Base-by-base conservation (phyloP, 2,329 filamentous ascomycete genomes). In the Clonostachys solani region DNA sequence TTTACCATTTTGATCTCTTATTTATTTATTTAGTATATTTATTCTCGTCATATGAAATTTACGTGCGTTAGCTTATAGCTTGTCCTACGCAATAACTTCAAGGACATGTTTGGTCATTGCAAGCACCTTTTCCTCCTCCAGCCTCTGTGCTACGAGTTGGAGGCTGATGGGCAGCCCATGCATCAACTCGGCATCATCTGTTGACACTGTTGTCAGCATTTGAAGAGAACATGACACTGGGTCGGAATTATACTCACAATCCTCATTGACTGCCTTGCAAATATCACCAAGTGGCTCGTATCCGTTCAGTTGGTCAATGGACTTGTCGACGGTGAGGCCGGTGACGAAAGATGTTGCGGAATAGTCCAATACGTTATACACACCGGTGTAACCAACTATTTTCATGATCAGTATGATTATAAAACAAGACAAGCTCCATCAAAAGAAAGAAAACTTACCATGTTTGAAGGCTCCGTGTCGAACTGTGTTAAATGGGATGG, bases 381-480 rank as follows among this genome's bases (percentile, higher is more conserved):
- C 35, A 2, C 43, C 43, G 13, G 43, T 45, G 6, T 45, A 45
- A 10, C 43, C 43, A 45, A 45, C 43, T 45, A 12, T 45, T 17
- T 2, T 33, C 29, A 12, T 4, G n/a, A n/a, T 40, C 12, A 40
- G 37, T 40, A 13, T n/a, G 37, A 12, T 40, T n/a, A 8, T n/a
- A 9, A 15, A n/a, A 40, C 12, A 40, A 40, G 10, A 40, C 17
- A 18, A 12, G 10, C 7, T n/a, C 7, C 10, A 4, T n/a, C 12
- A 5, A 18, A 5, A 18, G 15, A 38, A 12, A 69, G 83, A 44
- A 78, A 80, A 36, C 43, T 5, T 4, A 45, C 43, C 16, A 23
- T 45, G 17, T 38, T 33, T 17, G 18, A 35, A 35, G 15, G 17
- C 23, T 9, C 33, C 33, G 17, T 45, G n/a, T 35, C 33, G 19